Base-by-base conservation (phyloP, 805 yeast genomes). In the Saturnispora sanitii region DNA sequence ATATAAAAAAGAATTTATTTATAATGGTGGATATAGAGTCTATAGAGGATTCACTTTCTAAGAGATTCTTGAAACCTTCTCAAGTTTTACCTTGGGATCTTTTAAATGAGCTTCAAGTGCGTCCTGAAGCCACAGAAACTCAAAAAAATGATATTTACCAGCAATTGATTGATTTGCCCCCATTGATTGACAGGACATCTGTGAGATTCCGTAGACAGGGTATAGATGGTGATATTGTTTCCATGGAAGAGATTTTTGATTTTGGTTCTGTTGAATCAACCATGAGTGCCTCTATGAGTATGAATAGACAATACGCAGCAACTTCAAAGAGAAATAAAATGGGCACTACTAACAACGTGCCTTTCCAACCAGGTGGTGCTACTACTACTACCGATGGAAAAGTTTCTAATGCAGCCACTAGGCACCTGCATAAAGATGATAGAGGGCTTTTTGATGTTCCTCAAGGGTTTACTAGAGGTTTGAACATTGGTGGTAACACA, bases 301-400 rank as follows among this genome's bases (percentile, higher is more conserved):
- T 87, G 43, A 76, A 73, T 23, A 68, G 98, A 47, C 72, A 77
- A 40, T 72, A 77, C 46, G 75, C 78, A 13, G 68, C 81, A 6
- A 75, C 35, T 7, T 30, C 74, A 47, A 65, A 65, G n/a, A 80
- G 76, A 31, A 65, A 78, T 2, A 62, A 85, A 3, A 65, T 69
- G 35, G 97, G 97, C 0, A 67, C 76, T 3, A 69, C 94, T 0
- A 71, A 77, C 16, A 82, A 73, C 51, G 61, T 90, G 52, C 98
- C 98, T 0, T 92, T 92, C 55, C 79, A 81, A 43, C 98, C 98
- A 0, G 97, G 98, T 49, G 96, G 97, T 2, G 33, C 44, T 7
- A 42, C 41, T 12, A 30, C 37, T 2, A 44, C 29, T 20, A n/a
- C n/a, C n/a, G n/a, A n/a, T n/a, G 58, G 53, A 21, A 70, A 65